A percentile compares a stretch with the other conserved stretches of the same genome.
Evolutionary conservation across 148 eudicot genomes (phyloP).

Genomic region (Rhododendron ferrugineum): DNA sequence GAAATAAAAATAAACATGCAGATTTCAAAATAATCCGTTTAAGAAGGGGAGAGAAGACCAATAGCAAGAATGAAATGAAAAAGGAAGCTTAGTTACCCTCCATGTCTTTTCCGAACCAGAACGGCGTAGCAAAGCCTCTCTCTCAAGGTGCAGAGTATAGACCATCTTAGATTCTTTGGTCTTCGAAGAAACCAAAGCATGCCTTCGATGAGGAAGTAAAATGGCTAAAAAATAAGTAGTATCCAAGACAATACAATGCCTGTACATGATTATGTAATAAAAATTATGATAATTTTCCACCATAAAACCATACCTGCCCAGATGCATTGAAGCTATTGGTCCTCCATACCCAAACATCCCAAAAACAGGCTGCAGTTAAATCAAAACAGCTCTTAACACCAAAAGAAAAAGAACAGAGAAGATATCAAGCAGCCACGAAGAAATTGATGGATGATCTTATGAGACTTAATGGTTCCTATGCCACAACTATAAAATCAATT

Average conservation of each 20-base stretch:
- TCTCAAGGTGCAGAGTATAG: conserved; percentile 42
- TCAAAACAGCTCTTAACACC: conserved; percentile 3
- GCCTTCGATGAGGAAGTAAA: conserved; percentile 25
- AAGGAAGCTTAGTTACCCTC: conserved; percentile 40
- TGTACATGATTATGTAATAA: not conserved
- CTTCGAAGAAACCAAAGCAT: conserved; percentile 56
- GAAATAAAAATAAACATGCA: conserved; percentile 4
- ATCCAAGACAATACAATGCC: not conserved
- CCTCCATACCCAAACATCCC: conserved; percentile 93
- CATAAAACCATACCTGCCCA: conserved; percentile 51
- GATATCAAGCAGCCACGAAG: not conserved
- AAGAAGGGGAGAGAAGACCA: not conserved
- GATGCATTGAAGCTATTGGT: conserved; percentile 69
- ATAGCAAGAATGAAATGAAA: not conserved
- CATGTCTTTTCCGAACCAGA: conserved; percentile 42
- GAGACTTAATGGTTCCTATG: not conserved
- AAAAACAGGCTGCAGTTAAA: conserved; percentile 58
- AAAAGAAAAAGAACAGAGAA: not conserved
- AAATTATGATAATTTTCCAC: not conserved
- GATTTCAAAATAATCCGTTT: not conserved
- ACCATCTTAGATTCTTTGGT: conserved; percentile 54
- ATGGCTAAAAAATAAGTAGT: not conserved
- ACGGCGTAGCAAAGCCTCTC: conserved; percentile 48
- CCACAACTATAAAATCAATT: not conserved
- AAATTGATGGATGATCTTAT: not conserved